These are phyloP conservation scores for Sporisorium exsertum DNA, from an alignment of 1,284 basidiomycete species.

Conservation along the genomic window DNA sequence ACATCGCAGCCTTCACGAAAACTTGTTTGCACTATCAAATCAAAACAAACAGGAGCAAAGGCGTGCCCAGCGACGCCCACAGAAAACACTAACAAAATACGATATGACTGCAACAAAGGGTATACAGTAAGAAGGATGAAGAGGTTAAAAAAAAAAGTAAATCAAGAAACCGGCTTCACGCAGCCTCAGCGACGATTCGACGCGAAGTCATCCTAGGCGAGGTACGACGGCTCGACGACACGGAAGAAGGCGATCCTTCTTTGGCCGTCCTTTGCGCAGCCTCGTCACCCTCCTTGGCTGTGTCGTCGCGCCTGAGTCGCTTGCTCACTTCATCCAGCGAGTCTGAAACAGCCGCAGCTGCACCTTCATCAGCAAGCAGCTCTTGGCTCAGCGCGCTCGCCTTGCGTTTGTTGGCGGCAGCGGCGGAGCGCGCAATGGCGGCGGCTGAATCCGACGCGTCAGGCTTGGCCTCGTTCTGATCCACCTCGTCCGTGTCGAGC, in stretches of 20 bases:
- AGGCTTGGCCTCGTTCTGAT: slow-evolving; percentile 3
- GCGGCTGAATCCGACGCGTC: slow-evolving; percentile 3
- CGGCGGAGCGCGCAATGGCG: slow-evolving; percentile 1
- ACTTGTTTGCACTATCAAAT: not conserved
- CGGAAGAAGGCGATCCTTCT: slow-evolving; percentile 32
- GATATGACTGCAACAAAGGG: slow-evolving; percentile 2
- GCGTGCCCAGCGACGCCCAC: not conserved
- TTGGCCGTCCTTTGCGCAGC: slow-evolving; percentile 16
- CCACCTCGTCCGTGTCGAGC: slow-evolving; percentile 41
- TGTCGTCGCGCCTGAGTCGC: slow-evolving; percentile 24
- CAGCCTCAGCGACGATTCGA: slow-evolving; percentile 25
- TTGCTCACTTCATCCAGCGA: slow-evolving; percentile 34
- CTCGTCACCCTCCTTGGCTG: slow-evolving; percentile 1
- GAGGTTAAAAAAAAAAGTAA: not conserved
- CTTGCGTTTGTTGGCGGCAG: slow-evolving; percentile 39
- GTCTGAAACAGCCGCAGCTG: not conserved
- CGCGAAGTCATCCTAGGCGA: slow-evolving; percentile 46
- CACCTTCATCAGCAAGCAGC: slow-evolving; percentile 22
- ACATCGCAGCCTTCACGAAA: not conserved
- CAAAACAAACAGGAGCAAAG: not conserved
- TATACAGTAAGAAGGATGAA: too few relatives aligned
- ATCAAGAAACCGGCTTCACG: not conserved
- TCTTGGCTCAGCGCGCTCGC: slow-evolving; percentile 50
- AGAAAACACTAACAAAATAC: not conserved
- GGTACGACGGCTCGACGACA: slow-evolving; percentile 44